Evolutionary conservation across 129 eudicot genomes (phyloP), one percentile per base, ranked within the genome.

Genomic region (Ambrosia artemisiifolia): DNA sequence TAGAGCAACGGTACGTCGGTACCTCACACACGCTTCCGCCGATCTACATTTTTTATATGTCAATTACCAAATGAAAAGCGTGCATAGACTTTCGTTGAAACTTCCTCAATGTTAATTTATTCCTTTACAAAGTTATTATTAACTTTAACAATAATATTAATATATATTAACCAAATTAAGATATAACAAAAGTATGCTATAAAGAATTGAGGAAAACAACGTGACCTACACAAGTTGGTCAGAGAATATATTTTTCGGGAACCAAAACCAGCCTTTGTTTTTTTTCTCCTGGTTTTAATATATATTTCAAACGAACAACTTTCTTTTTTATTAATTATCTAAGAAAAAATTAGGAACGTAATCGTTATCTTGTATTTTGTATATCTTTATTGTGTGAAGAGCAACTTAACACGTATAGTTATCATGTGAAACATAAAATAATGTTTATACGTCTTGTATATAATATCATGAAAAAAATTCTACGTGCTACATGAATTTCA

Each of bases 171-270:
- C 33, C 6, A 20, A 16, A 6, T 19, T 48, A 18, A 46, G 53
- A 19, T 11, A 43, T 46, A 51, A 38, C 7, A 38, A 60, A 28
- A 20, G 35, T 17, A 51, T 46, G 36, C 14, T 63, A 47, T 28
- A 60, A 40, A 77, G 70, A 48, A 77, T 77, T 77, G 75, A 59
- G 75, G 75, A 77, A 63, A 70, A 75, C 81, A 69, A 69, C 81
- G 71, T 70, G 81, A 77, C 81, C 81, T 61, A 77, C 71, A 69
- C 81, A 77, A 77, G 76, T 77, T 69, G 81, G 81, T 77, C 71
- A 50, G 81, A 77, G 81, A 77, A 77, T 77, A 77, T 61, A 7
- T 62, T 75, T 76, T 77, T 77, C 30, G 81, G 81, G 81, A 77
- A 77, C 63, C 70, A 69, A 77, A 77, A 74, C 81, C 69, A 59